Base-by-base conservation (phyloP, 2,329 filamentous ascomycete species). In the Ophiostoma himal-ulmi region DNA sequence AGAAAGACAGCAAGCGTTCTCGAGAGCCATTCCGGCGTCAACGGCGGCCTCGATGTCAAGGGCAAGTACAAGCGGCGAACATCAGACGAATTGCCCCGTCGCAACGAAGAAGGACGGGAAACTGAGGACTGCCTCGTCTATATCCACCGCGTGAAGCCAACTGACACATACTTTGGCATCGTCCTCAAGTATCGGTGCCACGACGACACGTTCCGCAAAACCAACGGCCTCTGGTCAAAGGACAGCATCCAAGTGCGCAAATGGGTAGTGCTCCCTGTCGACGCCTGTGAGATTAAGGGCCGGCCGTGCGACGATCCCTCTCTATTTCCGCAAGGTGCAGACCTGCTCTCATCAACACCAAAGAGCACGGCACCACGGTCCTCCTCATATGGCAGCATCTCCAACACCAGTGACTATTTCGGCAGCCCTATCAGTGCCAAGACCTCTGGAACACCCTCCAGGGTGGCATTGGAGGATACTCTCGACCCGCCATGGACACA, bases 151-250 rank as follows among this genome's bases (percentile, higher is more conserved):
- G 92, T 98, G 22, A 86, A 89, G 75, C 86, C 89, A 17, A 86
- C 86, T 64, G 95, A 99, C 80, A 98, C 93, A 1, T 89, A 98
- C 75, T 93, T 94, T 1, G 94, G 95, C 2, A 89, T 99, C 68
- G 91, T 95, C 69, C 89, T 99, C 74, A 91, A 90, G 75, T 99
- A 96, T 79, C 90, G 92, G 75, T 98, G 94, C 78, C 88, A 91
- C 73, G 89, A 93, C 70, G 90, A 94, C 67, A 86, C 91, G 1
- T 89, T 99, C 74, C 86, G 92, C 71, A 95, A 92, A 78, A 89
- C 93, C 54, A 99, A 99, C 78, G 88, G 95, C 13, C 88, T 99
- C 76, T 99, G 95, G 95, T 92, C 93, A 7, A 92, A 93, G 73
- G 95, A 98, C 77, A 93, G 88, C 73, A 90, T 98, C 48, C 94